Conservation (phyloP, 768 basidiomycete species). For the Amanita brunnescens region DNA sequence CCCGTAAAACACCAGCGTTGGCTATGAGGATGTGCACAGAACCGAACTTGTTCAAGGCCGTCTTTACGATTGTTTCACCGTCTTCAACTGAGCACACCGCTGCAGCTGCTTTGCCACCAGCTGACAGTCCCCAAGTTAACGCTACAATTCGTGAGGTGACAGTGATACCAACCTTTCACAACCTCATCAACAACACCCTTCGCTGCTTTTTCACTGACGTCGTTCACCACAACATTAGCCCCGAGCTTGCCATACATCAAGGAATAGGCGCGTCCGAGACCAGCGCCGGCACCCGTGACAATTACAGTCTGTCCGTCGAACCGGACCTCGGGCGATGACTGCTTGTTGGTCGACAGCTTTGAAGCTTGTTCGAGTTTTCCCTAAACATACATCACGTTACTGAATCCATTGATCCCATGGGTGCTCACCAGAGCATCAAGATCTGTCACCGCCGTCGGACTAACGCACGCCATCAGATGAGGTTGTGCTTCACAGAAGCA, state of each 20-base stretch:
- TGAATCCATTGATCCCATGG: not conserved
- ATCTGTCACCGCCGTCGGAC: slow-evolving; percentile 61
- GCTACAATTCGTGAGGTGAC: not conserved
- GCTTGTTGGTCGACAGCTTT: slow-evolving; percentile 55
- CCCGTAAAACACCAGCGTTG: slow-evolving; percentile 90
- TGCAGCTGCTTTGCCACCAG: slow-evolving; percentile 81
- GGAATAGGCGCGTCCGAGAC: slow-evolving; percentile 88
- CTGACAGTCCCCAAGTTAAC: slow-evolving; percentile 27
- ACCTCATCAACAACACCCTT: slow-evolving; percentile 83
- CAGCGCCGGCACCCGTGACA: slow-evolving; percentile 91
- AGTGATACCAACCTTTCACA: slow-evolving; percentile 45
- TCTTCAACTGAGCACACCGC: slow-evolving; percentile 87
- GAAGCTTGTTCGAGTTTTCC: slow-evolving; percentile 58
- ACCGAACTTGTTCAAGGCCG: slow-evolving; percentile 81
- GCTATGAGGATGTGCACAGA: slow-evolving; percentile 81
- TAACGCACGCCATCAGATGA: slow-evolving; percentile 18
- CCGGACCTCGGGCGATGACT: slow-evolving; percentile 59
- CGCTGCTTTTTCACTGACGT: slow-evolving; percentile 82
- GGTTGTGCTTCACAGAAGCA: not conserved
- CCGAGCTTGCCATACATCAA: slow-evolving; percentile 87
- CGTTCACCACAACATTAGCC: slow-evolving; percentile 96
- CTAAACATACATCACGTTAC: slow-evolving; percentile 16
- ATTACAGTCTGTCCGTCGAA: slow-evolving; percentile 90
- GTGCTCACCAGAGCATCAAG: slow-evolving; percentile 43
- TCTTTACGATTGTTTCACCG: slow-evolving; percentile 81